phyloP scores from a whole-genome alignment of 768 basidiomycete species.

The Lactarius trivialis region DNA sequence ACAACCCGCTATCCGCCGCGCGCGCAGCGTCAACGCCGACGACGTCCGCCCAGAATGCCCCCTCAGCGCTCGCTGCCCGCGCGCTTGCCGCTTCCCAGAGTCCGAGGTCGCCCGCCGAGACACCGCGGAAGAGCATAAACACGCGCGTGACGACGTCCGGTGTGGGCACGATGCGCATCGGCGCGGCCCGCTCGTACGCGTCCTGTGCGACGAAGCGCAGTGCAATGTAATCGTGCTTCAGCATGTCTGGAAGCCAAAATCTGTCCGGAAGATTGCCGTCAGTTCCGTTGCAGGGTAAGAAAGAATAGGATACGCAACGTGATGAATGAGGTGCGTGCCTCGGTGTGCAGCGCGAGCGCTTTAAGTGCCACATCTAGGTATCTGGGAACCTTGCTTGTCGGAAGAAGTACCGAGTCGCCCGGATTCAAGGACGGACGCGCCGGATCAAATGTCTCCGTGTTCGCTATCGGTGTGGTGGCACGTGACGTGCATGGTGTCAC shows the following conservation, averaged over 20 bases:
- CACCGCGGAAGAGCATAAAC: constrained; percentile 43
- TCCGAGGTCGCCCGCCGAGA: constrained; percentile 24
- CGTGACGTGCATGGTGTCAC: constrained; percentile 1
- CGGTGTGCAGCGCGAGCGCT: constrained; percentile 35
- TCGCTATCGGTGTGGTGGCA: not conserved
- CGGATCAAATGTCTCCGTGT: constrained; percentile 11
- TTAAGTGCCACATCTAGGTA: constrained; percentile 34
- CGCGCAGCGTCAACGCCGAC: constrained; percentile 33
- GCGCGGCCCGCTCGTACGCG: constrained; percentile 33
- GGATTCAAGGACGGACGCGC: constrained; percentile 1
- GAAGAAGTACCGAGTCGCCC: constrained; percentile 25
- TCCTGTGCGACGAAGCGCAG: constrained; percentile 42
- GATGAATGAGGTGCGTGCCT: constrained; percentile 42
- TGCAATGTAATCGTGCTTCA: constrained; percentile 37
- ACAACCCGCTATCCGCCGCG: constrained; percentile 29
- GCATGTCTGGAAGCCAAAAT: constrained; percentile 41
- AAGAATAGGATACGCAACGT: constrained; percentile 31
- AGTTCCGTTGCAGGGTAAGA: constrained; percentile 20
- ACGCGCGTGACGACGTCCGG: constrained; percentile 39
- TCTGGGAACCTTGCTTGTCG: constrained; percentile 27
- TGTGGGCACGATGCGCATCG: constrained; percentile 25
- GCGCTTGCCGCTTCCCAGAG: constrained; percentile 28
- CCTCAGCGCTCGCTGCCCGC: constrained; percentile 20
- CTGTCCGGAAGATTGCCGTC: not conserved
- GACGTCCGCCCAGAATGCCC: constrained; percentile 29